A percentile compares a stretch with the other conserved stretches of the same genome.
Evolutionary conservation across 1,284 basidiomycete species (phyloP).

Genomic region (Tilletia horrida): DNA sequence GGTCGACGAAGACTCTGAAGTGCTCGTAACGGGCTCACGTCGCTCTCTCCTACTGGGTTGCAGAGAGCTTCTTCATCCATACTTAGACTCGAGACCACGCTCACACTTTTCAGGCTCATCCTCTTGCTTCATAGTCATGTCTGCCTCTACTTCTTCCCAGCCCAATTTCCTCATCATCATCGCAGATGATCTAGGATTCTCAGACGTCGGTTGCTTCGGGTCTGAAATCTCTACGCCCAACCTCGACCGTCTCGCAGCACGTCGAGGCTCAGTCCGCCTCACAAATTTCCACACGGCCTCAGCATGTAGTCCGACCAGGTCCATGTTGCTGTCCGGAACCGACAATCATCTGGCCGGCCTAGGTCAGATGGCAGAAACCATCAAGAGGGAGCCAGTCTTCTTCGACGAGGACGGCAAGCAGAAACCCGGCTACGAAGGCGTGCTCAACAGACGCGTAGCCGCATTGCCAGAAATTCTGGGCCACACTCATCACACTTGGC

Average conservation of each 20-base stretch:
- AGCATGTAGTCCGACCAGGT: slow-evolving; percentile 34
- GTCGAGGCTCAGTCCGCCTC: slow-evolving; percentile 28
- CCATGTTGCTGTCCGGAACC: slow-evolving; percentile 33
- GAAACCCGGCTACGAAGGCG: slow-evolving; percentile 34
- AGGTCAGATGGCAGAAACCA: slow-evolving; percentile 51
- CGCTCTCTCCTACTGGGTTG: too few relatives aligned
- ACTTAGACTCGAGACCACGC: too few relatives aligned
- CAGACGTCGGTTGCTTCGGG: slow-evolving; percentile 32
- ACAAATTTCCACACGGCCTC: slow-evolving; percentile 40
- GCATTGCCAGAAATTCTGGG: slow-evolving; percentile 50
- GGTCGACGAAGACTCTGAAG: too few relatives aligned
- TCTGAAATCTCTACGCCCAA: slow-evolving; percentile 48
- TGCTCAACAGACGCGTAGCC: slow-evolving; percentile 38
- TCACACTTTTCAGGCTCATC: too few relatives aligned
- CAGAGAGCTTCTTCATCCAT: too few relatives aligned
- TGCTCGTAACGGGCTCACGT: too few relatives aligned
- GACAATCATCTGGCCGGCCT: slow-evolving; percentile 41
- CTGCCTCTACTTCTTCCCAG: not conserved
- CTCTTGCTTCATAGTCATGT: not conserved
- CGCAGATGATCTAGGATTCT: slow-evolving; percentile 41
- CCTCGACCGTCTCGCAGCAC: slow-evolving; percentile 38
- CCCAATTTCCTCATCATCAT: slow-evolving; percentile 45
- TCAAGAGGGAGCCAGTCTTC: slow-evolving; percentile 12
- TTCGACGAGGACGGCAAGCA: not conserved
- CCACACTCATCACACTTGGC: slow-evolving; percentile 29